phyloP scores from a whole-genome alignment of 805 yeast genomes.

The Teunomyces barrocoloradensis region DNA sequence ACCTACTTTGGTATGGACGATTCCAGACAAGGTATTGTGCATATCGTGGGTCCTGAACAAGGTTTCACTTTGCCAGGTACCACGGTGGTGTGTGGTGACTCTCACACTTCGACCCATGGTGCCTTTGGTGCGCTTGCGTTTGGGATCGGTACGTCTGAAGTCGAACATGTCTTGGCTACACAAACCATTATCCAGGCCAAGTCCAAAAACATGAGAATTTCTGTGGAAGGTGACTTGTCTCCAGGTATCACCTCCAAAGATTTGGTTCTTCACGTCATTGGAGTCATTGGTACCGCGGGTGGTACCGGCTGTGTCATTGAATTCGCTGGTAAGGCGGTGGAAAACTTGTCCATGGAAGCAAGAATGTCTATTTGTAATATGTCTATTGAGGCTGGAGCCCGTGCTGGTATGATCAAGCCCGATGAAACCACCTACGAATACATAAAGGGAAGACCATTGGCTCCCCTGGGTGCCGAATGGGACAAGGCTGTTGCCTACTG shows the following conservation, averaged over 20 bases:
- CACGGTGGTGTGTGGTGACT: conserved; percentile 98
- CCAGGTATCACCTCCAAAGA: conserved; percentile 97
- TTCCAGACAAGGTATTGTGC: conserved; percentile 96
- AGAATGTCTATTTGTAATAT: conserved; percentile 99
- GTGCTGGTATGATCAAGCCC: conserved; percentile 99
- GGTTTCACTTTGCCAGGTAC: conserved; percentile 98
- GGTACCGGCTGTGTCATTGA: conserved; percentile 98
- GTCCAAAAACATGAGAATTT: conserved; percentile 92
- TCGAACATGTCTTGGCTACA: conserved; percentile 97
- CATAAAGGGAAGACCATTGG: conserved; percentile 89
- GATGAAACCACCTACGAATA: conserved; percentile 87
- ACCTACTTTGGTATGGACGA: conserved; percentile 95
- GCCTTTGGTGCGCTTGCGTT: conserved; percentile 97
- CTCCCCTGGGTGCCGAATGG: conserved; percentile 94
- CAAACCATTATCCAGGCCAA: conserved; percentile 93
- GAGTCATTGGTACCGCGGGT: conserved; percentile 98
- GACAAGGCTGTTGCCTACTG: conserved; percentile 91
- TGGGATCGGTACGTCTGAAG: conserved; percentile 99
- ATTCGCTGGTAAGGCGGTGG: conserved; percentile 94
- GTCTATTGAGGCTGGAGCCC: conserved; percentile 99
- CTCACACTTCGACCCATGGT: conserved; percentile 98
- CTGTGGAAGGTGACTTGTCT: conserved; percentile 76
- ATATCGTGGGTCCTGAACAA: conserved; percentile 98
- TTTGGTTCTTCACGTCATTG: conserved; percentile 89
- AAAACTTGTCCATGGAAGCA: conserved; percentile 89